Percentiles rank a stretch among this genome's conserved stretches.
Evolutionary conservation across 306 rosid species (phyloP).

Genomic region (Rosa multiflora): DNA sequence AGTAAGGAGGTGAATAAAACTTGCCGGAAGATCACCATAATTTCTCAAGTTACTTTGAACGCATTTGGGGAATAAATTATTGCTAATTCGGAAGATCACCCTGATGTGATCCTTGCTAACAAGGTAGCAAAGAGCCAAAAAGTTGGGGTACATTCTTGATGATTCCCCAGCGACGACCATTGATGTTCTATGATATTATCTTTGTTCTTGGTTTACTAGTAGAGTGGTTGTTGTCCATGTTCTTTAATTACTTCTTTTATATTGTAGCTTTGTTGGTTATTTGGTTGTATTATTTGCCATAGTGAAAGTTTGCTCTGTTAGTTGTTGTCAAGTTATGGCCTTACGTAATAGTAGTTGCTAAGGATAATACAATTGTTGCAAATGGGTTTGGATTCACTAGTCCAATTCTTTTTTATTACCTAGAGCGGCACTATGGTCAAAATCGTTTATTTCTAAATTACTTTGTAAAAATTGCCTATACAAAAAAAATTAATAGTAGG

Average conservation of each 20-base stretch:
- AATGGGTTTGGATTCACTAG: background rate
- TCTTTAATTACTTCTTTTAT: background rate
- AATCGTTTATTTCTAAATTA: background rate
- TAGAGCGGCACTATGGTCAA: background rate
- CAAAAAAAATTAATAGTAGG: too few relatives aligned
- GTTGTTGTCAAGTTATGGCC: too few relatives aligned
- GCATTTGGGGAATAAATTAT: background rate
- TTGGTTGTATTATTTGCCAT: background rate
- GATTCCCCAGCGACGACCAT: background rate
- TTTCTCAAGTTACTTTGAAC: too few relatives aligned
- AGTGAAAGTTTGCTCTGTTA: too few relatives aligned
- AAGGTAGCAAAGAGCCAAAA: background rate
- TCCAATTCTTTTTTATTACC: background rate
- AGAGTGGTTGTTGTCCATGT: background rate
- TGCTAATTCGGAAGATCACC: background rate
- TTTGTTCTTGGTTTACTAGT: background rate
- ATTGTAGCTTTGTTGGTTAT: background rate
- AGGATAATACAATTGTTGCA: background rate
- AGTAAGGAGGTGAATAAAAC: too few relatives aligned
- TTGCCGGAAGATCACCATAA: too few relatives aligned
- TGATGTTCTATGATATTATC: background rate
- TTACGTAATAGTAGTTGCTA: background rate
- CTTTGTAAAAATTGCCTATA: background rate
- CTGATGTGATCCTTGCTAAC: background rate
- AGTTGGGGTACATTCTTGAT: background rate